Conservation (phyloP, 1,139 yeast species). For the Hemisphaericaspora xylanilytica region DNA sequence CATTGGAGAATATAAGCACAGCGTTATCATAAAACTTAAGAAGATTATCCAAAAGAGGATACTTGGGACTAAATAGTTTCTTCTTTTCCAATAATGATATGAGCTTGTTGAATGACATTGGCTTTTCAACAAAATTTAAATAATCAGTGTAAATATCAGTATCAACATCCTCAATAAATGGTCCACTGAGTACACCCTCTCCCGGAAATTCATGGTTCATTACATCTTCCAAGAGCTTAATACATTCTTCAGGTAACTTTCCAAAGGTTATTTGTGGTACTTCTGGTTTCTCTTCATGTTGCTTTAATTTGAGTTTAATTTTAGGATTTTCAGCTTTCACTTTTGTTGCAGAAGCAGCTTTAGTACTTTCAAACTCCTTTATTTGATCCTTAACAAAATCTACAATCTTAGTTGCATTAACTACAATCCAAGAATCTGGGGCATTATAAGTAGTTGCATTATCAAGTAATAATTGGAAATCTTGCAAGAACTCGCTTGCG, state of each 20-base stretch:
- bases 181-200: conserved; percentile 48
- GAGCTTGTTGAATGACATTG: conserved; percentile 54
- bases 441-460: conserved; percentile 66
- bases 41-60: conserved; percentile 37
- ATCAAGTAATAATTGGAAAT: conserved; percentile 54
- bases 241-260: conserved; percentile 24
- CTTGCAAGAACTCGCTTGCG: conserved; percentile 46
- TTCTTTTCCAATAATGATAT: conserved; percentile 41
- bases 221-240: conserved; percentile 32
- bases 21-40: conserved; percentile 49
- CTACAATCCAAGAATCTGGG: conserved; percentile 59
- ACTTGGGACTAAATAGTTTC: conserved; percentile 31
- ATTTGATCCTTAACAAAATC: conserved; percentile 45
- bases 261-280: conserved; percentile 17
- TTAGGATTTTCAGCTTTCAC: conserved; percentile 8
- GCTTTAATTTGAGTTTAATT: conserved; percentile 15
- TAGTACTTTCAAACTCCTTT: conserved; percentile 26
- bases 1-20: conserved; percentile 53
- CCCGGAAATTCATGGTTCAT: conserved; percentile 43
- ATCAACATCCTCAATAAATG: conserved; percentile 58
- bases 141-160: conserved; percentile 59
- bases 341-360: conserved; percentile 3
- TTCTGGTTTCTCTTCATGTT: conserved; percentile 6
- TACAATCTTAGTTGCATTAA: conserved; percentile 46
- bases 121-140: conserved; percentile 51